Evolutionary conservation across 2,329 filamentous ascomycete species (phyloP).

Genomic region (Apiospora pterosperma): DNA sequence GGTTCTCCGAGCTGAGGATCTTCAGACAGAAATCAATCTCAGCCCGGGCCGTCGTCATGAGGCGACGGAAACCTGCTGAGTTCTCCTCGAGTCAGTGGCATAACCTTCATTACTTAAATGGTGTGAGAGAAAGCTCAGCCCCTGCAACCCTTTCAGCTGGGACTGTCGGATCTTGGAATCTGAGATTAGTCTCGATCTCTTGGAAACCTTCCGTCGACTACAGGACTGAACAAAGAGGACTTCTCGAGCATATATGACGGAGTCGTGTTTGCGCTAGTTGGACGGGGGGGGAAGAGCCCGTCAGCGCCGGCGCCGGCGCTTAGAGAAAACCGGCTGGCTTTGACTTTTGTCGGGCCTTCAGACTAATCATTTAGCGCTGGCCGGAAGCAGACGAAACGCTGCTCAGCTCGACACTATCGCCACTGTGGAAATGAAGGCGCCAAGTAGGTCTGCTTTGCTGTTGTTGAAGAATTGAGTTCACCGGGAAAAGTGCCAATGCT

Average conservation of each 20-base stretch:
- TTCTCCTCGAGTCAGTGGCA: not conserved
- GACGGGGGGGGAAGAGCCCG: not conserved
- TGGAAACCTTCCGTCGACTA: not conserved
- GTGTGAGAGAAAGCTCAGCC: not conserved
- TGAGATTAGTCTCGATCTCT: not conserved
- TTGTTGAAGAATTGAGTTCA: not conserved
- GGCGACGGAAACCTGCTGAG: not conserved
- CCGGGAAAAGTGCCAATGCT: not conserved
- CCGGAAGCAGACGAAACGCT: not conserved
- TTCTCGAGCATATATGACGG: not conserved
- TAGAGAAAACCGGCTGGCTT: not conserved
- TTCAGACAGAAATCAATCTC: not conserved
- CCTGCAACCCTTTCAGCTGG: not conserved
- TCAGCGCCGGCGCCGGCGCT: not conserved
- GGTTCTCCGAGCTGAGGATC: not conserved
- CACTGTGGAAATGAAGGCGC: constrained; percentile 3
- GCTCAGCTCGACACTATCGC: not conserved
- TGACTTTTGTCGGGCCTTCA: not conserved
- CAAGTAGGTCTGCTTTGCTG: not conserved
- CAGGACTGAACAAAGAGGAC: not conserved
- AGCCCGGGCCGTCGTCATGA: not conserved
- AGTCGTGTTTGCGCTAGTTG: not conserved
- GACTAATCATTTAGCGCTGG: not conserved
- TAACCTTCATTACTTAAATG: not conserved
- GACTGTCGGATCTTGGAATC: not conserved